Evolutionary conservation across 768 basidiomycete genomes (phyloP).

Genomic region (Suillus spraguei): DNA sequence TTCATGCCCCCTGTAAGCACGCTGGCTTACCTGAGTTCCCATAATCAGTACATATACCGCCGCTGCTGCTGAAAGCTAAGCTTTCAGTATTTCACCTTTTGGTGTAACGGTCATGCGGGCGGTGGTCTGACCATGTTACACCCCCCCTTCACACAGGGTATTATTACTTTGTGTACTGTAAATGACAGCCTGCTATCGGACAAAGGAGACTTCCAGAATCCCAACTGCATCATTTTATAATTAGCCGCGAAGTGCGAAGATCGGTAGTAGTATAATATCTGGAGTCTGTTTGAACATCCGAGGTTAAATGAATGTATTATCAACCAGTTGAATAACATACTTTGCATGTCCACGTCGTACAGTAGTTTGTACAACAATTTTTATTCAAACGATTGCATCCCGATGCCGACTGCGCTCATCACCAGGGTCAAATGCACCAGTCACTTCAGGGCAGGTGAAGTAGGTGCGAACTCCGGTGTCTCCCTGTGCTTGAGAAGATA

Average conservation of each 20-base stretch:
- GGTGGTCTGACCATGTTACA: no score
- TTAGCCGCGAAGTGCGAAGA: background rate
- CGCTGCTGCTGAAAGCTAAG: no score
- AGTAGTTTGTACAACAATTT: background rate
- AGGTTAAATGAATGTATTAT: constrained; percentile 18
- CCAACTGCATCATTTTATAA: background rate
- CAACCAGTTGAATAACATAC: background rate
- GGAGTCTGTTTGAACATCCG: background rate
- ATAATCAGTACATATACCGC: no score
- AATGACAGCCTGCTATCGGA: background rate
- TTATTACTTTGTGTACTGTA: background rate
- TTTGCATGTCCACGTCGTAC: background rate
- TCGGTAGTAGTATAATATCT: background rate
- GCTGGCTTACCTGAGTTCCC: no score
- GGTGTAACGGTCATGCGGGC: no score
- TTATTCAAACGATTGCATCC: background rate
- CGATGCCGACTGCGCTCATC: background rate
- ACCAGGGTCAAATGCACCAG: background rate
- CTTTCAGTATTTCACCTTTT: no score
- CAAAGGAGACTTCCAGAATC: background rate
- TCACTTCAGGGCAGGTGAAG: background rate
- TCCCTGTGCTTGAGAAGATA: background rate
- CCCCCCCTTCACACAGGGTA: constrained; percentile 8
- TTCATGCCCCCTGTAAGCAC: constrained; percentile 19
- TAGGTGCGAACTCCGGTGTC: background rate